These are phyloP conservation scores for Dictyostelium brefeldianum DNA, from an alignment of 78 protist genomes.

Conservation along the genomic window DNA sequence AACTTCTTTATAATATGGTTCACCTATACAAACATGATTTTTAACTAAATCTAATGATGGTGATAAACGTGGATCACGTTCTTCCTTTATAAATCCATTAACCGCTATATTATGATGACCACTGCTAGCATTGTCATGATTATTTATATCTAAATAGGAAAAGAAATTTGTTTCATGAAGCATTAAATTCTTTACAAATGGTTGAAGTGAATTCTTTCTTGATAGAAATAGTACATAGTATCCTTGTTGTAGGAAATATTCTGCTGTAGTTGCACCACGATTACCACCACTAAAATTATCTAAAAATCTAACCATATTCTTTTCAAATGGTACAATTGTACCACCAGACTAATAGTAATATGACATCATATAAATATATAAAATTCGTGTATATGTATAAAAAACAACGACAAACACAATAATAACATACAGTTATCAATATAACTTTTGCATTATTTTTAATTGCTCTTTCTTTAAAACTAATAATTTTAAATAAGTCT, in stretches of 20 bases:
- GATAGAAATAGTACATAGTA: conserved; percentile 85
- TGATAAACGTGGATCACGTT: not conserved
- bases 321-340: conserved; percentile 87
- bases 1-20: conserved; percentile 37
- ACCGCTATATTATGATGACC: not conserved
- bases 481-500: not conserved
- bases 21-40: conserved; percentile 26
- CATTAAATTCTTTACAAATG: conserved; percentile 82
- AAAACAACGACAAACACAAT: not conserved
- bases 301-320: conserved; percentile 88
- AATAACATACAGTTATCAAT: conserved; percentile 51
- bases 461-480: conserved; percentile 16
- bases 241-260: conserved; percentile 78
- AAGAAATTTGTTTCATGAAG: conserved; percentile 60
- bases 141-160: conserved; percentile 17
- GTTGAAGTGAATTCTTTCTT: conserved; percentile 82
- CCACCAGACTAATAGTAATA: conserved; percentile 82
- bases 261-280: conserved; percentile 85
- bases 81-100: not conserved
- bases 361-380: not conserved
- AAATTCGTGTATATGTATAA: not conserved
- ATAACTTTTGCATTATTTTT: conserved; percentile 30
- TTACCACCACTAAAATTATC: conserved; percentile 88
- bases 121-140: not conserved
- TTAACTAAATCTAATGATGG: not conserved